Base-by-base conservation (phyloP, 1,139 yeast species). In the Lodderomyces jiufengensis region DNA sequence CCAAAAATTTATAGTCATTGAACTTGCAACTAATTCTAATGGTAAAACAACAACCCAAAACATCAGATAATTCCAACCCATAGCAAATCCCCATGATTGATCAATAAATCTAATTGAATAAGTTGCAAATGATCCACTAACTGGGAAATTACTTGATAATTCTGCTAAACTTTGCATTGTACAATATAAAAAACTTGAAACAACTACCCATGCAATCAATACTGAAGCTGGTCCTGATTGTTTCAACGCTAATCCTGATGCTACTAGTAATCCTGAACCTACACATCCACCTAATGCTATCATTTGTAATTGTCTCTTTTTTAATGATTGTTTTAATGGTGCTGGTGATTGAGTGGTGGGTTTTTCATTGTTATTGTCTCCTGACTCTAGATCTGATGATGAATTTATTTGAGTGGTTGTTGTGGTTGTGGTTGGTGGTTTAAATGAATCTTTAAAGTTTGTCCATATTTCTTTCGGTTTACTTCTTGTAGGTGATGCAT, bases 31-130 rank as follows among this genome's bases (percentile, higher is more conserved):
- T 47, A 82, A 66, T 55, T 83, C 90, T 43, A 80, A 61, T 2
- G 90, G 88, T 43, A 82, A 57, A 30, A 80, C 79, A 37, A 81
- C 71, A 13, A 80, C 67, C 88, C 87, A 82, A 57, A 77, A 80
- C 42, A 80, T 56, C 29, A 80, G 78, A 54, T 80, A 82, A 57
- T 80, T 80, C 76, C 80, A 76, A 32, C 83, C 86, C 65, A 78
- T 74, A 27, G 85, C 80, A 56, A 85, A 85, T 29, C 87, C 88
- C 76, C 84, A 77, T 9, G 86, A 72, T 2, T 83, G 79, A 49
- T 79, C 81, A 24, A 81, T 67, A 46, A 82, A 82, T 44, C 84
- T 66, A 3, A 82, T 71, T 46, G 81, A 73, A 53, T 76, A 79
- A 28, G 80, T 78, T 43, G 78, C 76, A 55, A 82, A 81, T n/a